Conservation (phyloP, 306 rosid species). For the Cucurbita moschata region DNA sequence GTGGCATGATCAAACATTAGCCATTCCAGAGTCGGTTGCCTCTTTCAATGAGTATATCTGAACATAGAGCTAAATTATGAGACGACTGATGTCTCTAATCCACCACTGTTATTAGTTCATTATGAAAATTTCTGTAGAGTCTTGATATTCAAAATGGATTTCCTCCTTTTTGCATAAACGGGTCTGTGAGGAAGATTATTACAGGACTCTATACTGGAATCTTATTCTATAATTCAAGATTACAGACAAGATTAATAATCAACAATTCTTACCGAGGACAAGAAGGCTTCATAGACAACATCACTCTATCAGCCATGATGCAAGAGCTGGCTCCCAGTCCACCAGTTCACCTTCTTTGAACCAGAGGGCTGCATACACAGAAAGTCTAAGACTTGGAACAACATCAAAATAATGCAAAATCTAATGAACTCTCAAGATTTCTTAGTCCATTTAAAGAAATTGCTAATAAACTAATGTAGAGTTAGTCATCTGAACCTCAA, state of each 20-base stretch:
- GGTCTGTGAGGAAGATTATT: background rate
- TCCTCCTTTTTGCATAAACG: background rate
- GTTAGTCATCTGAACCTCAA: background rate
- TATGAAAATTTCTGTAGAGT: background rate
- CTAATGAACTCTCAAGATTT: background rate
- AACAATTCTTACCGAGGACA: background rate
- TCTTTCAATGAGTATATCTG: background rate
- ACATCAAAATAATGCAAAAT: background rate
- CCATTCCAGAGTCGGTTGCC: background rate
- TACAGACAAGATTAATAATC: background rate
- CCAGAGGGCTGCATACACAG: constrained; percentile 60
- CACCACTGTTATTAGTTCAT: background rate
- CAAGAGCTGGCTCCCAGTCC: constrained; percentile 59
- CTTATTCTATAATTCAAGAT: background rate
- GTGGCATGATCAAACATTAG: background rate
- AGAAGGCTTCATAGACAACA: background rate
- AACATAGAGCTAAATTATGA: background rate
- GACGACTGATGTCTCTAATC: too few relatives aligned
- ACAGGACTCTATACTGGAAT: background rate
- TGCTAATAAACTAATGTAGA: background rate
- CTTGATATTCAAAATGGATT: background rate
- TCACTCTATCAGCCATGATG: constrained; percentile 77
- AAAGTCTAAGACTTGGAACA: background rate
- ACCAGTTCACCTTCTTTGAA: constrained; percentile 75
- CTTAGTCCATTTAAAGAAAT: background rate